Conservation (phyloP, 2,329 filamentous ascomycete genomes). For the Epichloe typhina region DNA sequence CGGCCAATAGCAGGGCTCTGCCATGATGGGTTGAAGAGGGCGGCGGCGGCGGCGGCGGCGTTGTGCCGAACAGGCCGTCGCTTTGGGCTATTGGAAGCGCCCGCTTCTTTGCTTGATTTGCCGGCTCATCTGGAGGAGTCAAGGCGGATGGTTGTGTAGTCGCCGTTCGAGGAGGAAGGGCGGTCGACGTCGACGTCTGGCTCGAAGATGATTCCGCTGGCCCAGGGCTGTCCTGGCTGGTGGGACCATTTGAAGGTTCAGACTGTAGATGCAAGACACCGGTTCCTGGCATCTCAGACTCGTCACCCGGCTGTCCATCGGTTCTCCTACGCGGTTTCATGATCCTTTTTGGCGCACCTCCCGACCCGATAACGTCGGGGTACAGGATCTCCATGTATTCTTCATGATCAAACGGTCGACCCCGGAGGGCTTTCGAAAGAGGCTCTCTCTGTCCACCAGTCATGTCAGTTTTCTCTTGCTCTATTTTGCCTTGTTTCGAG, state of each 20-base stretch:
- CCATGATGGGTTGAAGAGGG: slow-evolving; percentile 16
- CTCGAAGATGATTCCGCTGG: slow-evolving; percentile 14
- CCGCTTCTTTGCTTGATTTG: slow-evolving; percentile 30
- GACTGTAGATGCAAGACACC: slow-evolving; percentile 31
- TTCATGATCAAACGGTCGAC: slow-evolving; percentile 46
- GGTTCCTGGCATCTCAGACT: slow-evolving; percentile 35
- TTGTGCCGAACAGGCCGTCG: slow-evolving; percentile 10
- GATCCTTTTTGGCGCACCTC: slow-evolving; percentile 42
- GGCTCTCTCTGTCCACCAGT: slow-evolving; percentile 36
- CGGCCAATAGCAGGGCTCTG: slow-evolving; percentile 17
- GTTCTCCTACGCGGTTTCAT: slow-evolving; percentile 40
- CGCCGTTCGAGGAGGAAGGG: slow-evolving; percentile 26
- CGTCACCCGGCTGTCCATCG: slow-evolving; percentile 31
- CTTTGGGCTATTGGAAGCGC: slow-evolving; percentile 14
- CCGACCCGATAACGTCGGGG: slow-evolving; percentile 45
- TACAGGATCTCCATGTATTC: slow-evolving; percentile 48
- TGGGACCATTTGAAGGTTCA: slow-evolving; percentile 17
- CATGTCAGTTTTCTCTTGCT: background rate
- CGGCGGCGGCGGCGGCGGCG: slow-evolving; percentile 13
- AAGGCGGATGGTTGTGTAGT: slow-evolving; percentile 31
- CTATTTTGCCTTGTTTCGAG: slow-evolving; percentile 1
- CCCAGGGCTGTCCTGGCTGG: slow-evolving; percentile 13
- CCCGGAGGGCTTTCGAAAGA: slow-evolving; percentile 41
- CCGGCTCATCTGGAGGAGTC: slow-evolving; percentile 41
- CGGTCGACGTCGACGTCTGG: slow-evolving; percentile 19